Percentiles rank a stretch among this genome's conserved stretches.
Conservation (phyloP, 768 basidiomycete species). For the Kwoniella mangroviensis region DNA sequence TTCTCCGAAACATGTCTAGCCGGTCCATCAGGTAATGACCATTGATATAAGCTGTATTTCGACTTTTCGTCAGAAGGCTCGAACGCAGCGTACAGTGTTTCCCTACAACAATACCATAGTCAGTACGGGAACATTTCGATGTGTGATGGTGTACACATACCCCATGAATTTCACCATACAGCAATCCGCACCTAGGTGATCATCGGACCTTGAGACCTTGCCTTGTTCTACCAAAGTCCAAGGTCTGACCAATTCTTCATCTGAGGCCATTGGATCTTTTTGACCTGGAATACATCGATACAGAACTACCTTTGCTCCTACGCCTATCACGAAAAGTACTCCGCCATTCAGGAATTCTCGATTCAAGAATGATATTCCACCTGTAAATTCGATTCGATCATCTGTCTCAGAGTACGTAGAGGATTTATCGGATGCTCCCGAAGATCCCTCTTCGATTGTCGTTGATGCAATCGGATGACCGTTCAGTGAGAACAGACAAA, state of each 20-base stretch:
- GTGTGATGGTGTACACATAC: conserved; percentile 59
- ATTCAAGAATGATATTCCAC: conserved; percentile 82
- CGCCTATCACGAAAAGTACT: conserved; percentile 77
- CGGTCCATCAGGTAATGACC: conserved; percentile 57
- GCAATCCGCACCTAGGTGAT: conserved; percentile 64
- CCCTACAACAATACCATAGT: conserved; percentile 31
- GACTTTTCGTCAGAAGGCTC: conserved; percentile 23
- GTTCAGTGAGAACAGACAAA: conserved; percentile 86
- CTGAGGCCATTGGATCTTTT: conserved; percentile 63
- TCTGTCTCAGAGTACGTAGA: conserved; percentile 63
- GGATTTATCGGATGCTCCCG: conserved; percentile 13
- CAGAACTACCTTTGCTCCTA: conserved; percentile 76
- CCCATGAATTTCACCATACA: conserved; percentile 82
- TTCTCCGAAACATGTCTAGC: conserved; percentile 53
- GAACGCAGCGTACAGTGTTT: conserved; percentile 54
- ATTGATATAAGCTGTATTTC: conserved; percentile 52
- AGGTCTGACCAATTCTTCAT: conserved; percentile 64
- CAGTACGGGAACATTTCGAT: neutral
- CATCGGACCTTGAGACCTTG: conserved; percentile 63
- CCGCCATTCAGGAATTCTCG: conserved; percentile 80
- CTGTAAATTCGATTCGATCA: conserved; percentile 62
- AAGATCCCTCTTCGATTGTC: conserved; percentile 21
- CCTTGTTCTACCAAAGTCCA: conserved; percentile 71
- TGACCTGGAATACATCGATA: conserved; percentile 80
- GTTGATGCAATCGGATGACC: conserved; percentile 72